phyloP scores from a whole-genome alignment of 345 rosid species.

The Raphanus sativus region DNA sequence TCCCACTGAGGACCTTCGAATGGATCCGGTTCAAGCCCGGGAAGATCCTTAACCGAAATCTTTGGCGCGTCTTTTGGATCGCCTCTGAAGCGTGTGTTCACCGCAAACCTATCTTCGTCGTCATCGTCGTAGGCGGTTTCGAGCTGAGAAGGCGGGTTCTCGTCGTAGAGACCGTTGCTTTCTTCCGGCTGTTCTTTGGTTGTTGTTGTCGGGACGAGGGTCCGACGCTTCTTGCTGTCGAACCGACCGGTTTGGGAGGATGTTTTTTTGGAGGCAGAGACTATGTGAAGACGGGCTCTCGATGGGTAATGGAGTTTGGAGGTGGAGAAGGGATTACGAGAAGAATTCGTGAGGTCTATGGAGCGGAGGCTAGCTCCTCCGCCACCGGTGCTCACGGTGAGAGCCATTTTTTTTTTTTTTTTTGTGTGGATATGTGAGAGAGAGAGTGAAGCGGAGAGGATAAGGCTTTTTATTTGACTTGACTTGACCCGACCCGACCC shows the following conservation, averaged over 20 bases:
- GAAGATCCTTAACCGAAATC: constrained; percentile 54
- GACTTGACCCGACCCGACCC: neutral
- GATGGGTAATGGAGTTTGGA: constrained; percentile 25
- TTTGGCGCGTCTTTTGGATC: constrained; percentile 32
- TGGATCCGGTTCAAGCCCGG: constrained; percentile 59
- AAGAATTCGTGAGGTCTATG: constrained; percentile 29
- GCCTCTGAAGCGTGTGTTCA: constrained; percentile 38
- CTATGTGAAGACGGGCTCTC: constrained; percentile 42
- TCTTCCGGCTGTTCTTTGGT: constrained; percentile 33
- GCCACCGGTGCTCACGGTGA: constrained; percentile 47
- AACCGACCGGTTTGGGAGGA: constrained; percentile 67
- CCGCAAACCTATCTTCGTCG: constrained; percentile 27
- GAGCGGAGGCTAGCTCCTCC: constrained; percentile 43
- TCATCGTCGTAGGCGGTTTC: constrained; percentile 37
- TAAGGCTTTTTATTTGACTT: constrained; percentile 12
- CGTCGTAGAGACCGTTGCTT: constrained; percentile 2
- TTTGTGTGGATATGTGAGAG: constrained; percentile 38
- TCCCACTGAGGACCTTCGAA: constrained; percentile 92
- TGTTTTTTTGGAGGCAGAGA: constrained; percentile 62
- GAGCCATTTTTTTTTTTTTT: constrained; percentile 40
- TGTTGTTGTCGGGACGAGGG: constrained; percentile 45
- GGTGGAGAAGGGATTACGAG: constrained; percentile 1
- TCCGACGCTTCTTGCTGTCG: constrained; percentile 63
- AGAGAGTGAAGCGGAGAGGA: constrained; percentile 20
- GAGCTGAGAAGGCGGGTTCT: constrained; percentile 18